Conservation (phyloP, 768 basidiomycete genomes). For the Obba rivulosa region DNA sequence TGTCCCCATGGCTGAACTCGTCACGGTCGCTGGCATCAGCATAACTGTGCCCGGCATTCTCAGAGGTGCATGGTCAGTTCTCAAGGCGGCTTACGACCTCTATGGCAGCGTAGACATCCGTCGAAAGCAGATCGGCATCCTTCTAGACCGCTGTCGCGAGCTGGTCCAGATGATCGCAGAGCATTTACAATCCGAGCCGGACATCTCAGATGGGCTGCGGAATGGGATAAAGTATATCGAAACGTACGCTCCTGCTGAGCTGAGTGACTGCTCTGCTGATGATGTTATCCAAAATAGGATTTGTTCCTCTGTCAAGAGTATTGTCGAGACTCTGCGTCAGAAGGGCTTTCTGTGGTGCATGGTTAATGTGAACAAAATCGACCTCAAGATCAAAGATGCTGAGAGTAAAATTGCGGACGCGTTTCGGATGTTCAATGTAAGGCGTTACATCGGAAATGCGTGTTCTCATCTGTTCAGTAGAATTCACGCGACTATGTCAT, state of each 20-base stretch:
- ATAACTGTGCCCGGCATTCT: no score
- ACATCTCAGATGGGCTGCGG: neutral
- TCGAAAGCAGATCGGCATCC: constrained; percentile 5
- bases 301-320: constrained; percentile 1
- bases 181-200: neutral
- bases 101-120: neutral
- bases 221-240: neutral
- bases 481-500: neutral
- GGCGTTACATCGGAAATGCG: no score
- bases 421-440: neutral
- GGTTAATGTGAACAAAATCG: constrained; percentile 4
- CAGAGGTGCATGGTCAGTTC: no score
- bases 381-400: neutral
- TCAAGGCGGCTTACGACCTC: no score
- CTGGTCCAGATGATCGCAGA: neutral
- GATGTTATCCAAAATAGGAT: neutral
- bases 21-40: no score
- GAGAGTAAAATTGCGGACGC: constrained; percentile 1
- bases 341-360: constrained; percentile 6
- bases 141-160: constrained; percentile 4
- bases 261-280: neutral
- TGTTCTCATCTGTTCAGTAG: no score
- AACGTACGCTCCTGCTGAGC: neutral
- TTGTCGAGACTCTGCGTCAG: neutral
- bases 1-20: no score